These are phyloP conservation scores for Letharia lupina DNA, from an alignment of 495 filamentous ascomycete genomes.

Conservation along the genomic window DNA sequence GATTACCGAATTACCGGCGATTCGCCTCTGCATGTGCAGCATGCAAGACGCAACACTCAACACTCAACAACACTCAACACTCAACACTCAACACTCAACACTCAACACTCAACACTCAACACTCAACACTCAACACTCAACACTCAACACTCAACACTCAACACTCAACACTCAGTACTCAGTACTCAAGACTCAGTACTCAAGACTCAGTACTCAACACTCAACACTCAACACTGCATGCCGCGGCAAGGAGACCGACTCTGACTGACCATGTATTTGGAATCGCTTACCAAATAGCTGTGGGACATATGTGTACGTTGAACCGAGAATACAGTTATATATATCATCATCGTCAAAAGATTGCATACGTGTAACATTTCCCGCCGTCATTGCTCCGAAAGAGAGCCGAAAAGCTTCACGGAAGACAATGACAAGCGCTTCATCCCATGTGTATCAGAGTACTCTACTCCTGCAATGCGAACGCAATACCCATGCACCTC, in stretches of 20 bases:
- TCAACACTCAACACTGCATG: neutral
- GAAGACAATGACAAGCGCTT: neutral
- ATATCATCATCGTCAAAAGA: neutral
- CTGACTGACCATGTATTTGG: neutral
- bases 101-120: too few species aligned
- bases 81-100: too few species aligned
- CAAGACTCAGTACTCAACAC: too few species aligned
- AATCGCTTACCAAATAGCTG: neutral
- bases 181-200: too few species aligned
- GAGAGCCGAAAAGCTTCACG: neutral
- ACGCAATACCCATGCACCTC: slow-evolving; percentile 6
- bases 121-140: neutral
- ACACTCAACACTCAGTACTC: too few species aligned
- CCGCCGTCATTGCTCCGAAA: neutral
- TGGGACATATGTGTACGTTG: neutral
- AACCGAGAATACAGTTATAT: neutral
- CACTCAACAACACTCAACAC: too few species aligned
- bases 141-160: too few species aligned
- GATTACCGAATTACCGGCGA: neutral
- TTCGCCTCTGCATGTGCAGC: neutral
- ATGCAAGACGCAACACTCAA: neutral
- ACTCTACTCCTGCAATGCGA: slow-evolving; percentile 1
- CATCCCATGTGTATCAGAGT: neutral
- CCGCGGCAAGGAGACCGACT: neutral
- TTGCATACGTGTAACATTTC: neutral